Evolutionary conservation across 305 asterid genomes (phyloP).

Genomic region (Withania somnifera): DNA sequence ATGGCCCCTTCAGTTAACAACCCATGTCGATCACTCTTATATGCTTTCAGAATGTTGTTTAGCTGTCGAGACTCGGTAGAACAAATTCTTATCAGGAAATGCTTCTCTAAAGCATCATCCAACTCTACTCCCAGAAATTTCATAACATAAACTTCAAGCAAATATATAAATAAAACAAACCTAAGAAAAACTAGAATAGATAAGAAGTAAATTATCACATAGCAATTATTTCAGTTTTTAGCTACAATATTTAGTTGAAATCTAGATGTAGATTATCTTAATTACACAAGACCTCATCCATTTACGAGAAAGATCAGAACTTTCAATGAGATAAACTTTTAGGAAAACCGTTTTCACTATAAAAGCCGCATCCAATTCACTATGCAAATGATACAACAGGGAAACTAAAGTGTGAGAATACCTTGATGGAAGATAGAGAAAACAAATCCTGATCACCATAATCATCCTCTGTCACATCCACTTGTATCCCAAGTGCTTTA

Average conservation of each 20-base stretch:
- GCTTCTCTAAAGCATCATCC: neutral
- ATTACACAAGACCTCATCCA: neutral
- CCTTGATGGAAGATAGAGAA: constrained; percentile 54
- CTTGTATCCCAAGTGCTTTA: constrained; percentile 65
- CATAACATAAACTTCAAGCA: neutral
- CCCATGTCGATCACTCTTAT: neutral
- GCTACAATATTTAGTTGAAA: neutral
- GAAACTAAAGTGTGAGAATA: neutral
- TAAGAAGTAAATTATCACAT: neutral
- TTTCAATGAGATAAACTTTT: neutral
- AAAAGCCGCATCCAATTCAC: neutral
- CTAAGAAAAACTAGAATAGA: neutral
- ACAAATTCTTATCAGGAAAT: neutral
- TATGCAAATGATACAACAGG: neutral
- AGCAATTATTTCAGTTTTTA: neutral
- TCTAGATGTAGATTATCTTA: neutral
- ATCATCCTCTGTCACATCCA: constrained; percentile 63
- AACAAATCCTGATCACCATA: constrained; percentile 74
- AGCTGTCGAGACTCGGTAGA: neutral
- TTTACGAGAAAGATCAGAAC: neutral
- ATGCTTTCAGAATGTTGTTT: neutral
- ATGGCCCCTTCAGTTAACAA: neutral
- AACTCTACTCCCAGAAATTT: neutral
- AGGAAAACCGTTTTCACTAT: neutral
- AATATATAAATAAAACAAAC: neutral